Percentiles rank a stretch among this genome's conserved stretches.
Evolutionary conservation across 805 yeast species (phyloP).

Genomic region (Schwanniomyces vanrijiae): DNA sequence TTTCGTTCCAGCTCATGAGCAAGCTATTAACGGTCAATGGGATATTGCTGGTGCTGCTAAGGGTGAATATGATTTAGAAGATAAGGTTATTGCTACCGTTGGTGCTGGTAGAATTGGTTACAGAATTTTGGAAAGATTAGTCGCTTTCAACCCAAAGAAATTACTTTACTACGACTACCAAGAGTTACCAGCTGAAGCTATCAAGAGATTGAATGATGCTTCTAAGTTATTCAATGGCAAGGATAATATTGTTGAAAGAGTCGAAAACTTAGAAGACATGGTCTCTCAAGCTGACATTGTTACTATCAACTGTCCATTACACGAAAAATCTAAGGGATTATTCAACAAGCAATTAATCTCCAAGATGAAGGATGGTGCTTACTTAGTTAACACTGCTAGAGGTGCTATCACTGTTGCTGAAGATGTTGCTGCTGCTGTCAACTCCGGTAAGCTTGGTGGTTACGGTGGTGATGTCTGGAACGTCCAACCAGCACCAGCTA

Average conservation of each 20-base stretch:
- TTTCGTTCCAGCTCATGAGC: constrained; percentile 77
- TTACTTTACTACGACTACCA: constrained; percentile 76
- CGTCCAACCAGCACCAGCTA: constrained; percentile 80
- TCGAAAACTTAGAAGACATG: constrained; percentile 61
- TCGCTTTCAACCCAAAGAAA: constrained; percentile 73
- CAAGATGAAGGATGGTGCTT: constrained; percentile 71
- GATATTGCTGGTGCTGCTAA: constrained; percentile 76
- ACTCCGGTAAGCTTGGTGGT: constrained; percentile 68
- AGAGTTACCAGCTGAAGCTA: constrained; percentile 55
- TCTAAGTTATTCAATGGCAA: constrained; percentile 44
- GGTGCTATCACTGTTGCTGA: constrained; percentile 76
- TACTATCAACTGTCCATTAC: constrained; percentile 76
- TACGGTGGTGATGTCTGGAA: constrained; percentile 87
- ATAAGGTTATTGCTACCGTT: constrained; percentile 73
- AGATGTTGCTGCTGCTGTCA: constrained; percentile 74
- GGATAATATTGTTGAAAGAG: constrained; percentile 56
- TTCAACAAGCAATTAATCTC: constrained; percentile 65
- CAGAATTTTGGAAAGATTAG: constrained; percentile 68
- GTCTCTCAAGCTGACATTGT: constrained; percentile 69
- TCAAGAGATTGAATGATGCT: constrained; percentile 36
- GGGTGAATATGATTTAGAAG: constrained; percentile 73
- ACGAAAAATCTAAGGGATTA: constrained; percentile 65
- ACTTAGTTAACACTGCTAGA: constrained; percentile 77
- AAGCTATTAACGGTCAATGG: constrained; percentile 63
- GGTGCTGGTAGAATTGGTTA: constrained; percentile 84